Evolutionary conservation across 2,329 filamentous ascomycete genomes (phyloP).

Genomic region (Aureobasidium subglaciale): DNA sequence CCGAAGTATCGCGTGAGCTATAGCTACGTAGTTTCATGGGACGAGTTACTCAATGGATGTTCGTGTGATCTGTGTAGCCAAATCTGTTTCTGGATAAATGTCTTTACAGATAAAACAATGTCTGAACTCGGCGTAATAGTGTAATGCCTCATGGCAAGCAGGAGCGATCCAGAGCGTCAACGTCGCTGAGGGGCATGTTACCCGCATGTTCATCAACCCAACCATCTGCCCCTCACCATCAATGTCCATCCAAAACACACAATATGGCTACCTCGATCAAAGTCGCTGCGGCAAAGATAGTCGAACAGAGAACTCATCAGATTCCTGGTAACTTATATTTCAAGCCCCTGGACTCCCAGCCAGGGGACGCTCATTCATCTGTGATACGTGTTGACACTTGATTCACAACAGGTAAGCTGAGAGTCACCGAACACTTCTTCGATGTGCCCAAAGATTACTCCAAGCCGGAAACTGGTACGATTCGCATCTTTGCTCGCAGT

Average conservation of each 20-base stretch:
- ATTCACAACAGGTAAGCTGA: conserved; percentile 56
- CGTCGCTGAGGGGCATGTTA: background rate
- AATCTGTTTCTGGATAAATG: too few relatives aligned
- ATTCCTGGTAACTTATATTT: conserved; percentile 33
- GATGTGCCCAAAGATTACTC: conserved; percentile 75
- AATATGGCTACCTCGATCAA: conserved; percentile 15
- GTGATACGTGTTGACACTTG: conserved; percentile 10
- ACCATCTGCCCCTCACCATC: background rate
- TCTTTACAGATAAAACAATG: too few relatives aligned
- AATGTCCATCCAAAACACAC: background rate
- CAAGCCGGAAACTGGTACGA: conserved; percentile 49
- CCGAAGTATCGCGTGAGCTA: background rate
- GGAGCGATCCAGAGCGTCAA: background rate
- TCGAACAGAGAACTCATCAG: conserved; percentile 39
- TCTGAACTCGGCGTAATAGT: too few relatives aligned
- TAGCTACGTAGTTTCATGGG: background rate
- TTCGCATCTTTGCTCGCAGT: conserved; percentile 72
- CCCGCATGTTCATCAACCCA: background rate
- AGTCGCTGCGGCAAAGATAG: conserved; percentile 39
- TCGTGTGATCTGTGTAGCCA: too few relatives aligned
- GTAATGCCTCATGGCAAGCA: background rate
- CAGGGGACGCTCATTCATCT: background rate
- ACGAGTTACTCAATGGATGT: too few relatives aligned
- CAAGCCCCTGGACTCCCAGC: background rate
- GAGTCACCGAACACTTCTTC: conserved; percentile 77